phyloP scores from a whole-genome alignment of 164 flowering plant species.

The Nymphaea colorata region DNA sequence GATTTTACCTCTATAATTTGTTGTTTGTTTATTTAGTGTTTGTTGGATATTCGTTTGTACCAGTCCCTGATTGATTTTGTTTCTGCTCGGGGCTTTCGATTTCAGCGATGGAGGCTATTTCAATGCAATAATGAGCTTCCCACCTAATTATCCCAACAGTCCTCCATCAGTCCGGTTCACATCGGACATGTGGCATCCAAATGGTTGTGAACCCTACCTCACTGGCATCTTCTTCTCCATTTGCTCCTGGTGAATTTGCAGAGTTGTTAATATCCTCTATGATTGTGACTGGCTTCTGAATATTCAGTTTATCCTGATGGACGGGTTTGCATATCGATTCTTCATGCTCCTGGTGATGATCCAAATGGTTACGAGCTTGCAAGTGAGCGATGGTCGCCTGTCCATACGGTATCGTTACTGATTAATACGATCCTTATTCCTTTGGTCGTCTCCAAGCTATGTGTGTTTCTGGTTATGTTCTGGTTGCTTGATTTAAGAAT shows the following conservation, averaged over 20 bases:
- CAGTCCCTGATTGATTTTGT: background rate
- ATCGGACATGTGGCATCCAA: slow-evolving; percentile 80
- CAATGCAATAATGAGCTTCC: slow-evolving; percentile 66
- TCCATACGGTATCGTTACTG: slow-evolving; percentile 52
- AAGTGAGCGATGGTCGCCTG: slow-evolving; percentile 94
- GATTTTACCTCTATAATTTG: too few species aligned
- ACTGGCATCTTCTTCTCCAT: background rate
- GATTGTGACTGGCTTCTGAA: background rate
- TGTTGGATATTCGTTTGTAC: background rate
- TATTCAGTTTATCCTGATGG: slow-evolving; percentile 82
- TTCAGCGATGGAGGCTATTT: slow-evolving; percentile 73
- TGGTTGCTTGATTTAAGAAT: too few species aligned
- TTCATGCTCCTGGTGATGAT: slow-evolving; percentile 98
- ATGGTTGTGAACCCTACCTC: slow-evolving; percentile 26
- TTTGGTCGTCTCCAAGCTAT: too few species aligned
- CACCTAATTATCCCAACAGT: slow-evolving; percentile 53
- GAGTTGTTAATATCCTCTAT: background rate
- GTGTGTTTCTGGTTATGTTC: too few species aligned
- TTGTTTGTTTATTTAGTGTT: too few species aligned
- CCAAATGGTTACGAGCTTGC: slow-evolving; percentile 98
- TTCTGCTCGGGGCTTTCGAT: background rate
- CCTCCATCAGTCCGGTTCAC: slow-evolving; percentile 67
- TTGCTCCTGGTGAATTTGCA: background rate
- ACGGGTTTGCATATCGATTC: slow-evolving; percentile 86
- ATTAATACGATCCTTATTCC: background rate